Evolutionary conservation across 495 filamentous ascomycete species (phyloP), one percentile per base, ranked within the genome.

Genomic region (Saxispiralis lemnorum): DNA sequence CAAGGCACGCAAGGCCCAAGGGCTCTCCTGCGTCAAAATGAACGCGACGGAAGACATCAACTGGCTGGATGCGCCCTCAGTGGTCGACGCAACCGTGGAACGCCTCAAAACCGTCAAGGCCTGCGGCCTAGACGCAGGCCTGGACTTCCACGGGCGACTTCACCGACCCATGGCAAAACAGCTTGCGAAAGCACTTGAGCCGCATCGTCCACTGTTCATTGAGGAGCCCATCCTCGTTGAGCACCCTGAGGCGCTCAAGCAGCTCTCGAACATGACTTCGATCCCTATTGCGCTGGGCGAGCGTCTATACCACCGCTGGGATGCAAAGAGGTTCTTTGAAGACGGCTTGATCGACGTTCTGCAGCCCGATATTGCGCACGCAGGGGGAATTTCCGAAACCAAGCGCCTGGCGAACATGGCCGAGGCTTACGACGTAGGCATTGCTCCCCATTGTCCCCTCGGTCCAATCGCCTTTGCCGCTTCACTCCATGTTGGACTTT

Each of bases 141-240:
- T 86, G 16, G 81, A 86, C 57, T 84, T 84, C 60, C 81, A 86
- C 51, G 81, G 80, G 17, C 72, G 81, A 32, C 63, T 84, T 2
- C 81, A 84, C 63, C 79, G 79, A 48, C 78, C 79, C n/a, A 84
- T 84, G 58, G 79, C 78, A 2, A 83, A 81, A 54, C 80, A 83
- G 48, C 66, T 86, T 11, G 75, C 77, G 28, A 75, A 72, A 50
- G 68, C 70, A 3, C 66, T 86, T 2, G 78, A 82, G 53, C 77
- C 77, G 2, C 67, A 83, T 46, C 62, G 63, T 7, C 81, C 79
- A 0, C 63, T 86, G 15, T 86, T 86, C 61, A 75, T 86, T 21
- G 81, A 84, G 56, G 81, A 86, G 53, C 81, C 81, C 0, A 59
- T 84, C 4, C 68, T 84, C 14, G 76, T 72, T 1, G 81, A 84